Evolutionary conservation across 495 filamentous ascomycete genomes (phyloP).

Genomic region (Trichocladium uniseriatum): DNA sequence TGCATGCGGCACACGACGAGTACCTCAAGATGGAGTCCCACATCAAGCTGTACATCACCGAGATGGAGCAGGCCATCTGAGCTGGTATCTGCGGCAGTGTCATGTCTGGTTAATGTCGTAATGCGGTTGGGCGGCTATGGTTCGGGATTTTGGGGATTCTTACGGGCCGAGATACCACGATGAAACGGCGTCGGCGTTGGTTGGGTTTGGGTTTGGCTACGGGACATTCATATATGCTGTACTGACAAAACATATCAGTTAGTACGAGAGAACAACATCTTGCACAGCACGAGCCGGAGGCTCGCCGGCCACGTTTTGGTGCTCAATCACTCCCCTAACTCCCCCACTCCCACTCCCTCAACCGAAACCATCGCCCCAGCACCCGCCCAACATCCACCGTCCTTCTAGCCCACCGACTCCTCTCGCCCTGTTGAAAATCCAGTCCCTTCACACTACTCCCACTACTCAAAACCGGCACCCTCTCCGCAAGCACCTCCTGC

Average conservation of each 20-base stretch:
- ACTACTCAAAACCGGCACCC: slow-evolving; percentile 55
- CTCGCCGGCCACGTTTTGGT: not conserved
- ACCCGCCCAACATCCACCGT: slow-evolving; percentile 57
- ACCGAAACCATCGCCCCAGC: slow-evolving; percentile 64
- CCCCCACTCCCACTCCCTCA: slow-evolving; percentile 34
- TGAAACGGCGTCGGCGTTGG: slow-evolving; percentile 13
- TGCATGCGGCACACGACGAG: slow-evolving; percentile 77
- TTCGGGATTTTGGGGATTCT: slow-evolving; percentile 1
- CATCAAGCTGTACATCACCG: slow-evolving; percentile 93
- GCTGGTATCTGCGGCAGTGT: not conserved
- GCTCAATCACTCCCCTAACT: not conserved
- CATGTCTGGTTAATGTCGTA: slow-evolving; percentile 12
- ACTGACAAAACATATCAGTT: no score
- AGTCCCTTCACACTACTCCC: slow-evolving; percentile 31
- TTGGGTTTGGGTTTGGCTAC: not conserved
- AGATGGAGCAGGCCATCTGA: slow-evolving; percentile 92
- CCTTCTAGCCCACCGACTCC: slow-evolving; percentile 54
- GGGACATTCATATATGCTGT: no score
- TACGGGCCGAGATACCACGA: slow-evolving; percentile 14
- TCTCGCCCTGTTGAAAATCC: slow-evolving; percentile 30
- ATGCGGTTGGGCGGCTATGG: slow-evolving; percentile 11
- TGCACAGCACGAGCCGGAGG: no score
- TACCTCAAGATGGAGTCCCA: slow-evolving; percentile 95
- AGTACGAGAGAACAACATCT: no score
- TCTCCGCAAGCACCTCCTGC: slow-evolving; percentile 41